Percentiles rank a stretch among this genome's conserved stretches.
These are phyloP conservation scores for Collybia sp. DNA, from an alignment of 768 basidiomycete species.

Conservation along the genomic window DNA sequence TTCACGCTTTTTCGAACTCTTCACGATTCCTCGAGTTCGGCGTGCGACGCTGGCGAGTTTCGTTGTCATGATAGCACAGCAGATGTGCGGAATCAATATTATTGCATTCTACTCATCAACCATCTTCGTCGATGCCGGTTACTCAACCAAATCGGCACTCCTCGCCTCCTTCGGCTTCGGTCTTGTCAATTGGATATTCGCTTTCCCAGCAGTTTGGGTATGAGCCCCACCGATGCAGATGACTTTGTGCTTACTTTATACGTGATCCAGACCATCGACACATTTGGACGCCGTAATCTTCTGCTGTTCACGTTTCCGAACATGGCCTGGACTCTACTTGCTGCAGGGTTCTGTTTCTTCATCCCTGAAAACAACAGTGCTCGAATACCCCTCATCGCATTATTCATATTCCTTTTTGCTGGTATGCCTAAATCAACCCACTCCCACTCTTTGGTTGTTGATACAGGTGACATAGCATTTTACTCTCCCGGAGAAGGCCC, in stretches of 20 bases:
- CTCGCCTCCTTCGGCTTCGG: conserved; percentile 68
- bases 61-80: conserved; percentile 67
- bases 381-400: conserved; percentile 35
- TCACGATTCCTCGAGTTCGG: conserved; percentile 63
- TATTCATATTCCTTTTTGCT: conserved; percentile 40
- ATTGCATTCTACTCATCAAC: conserved; percentile 78
- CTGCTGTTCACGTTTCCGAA: conserved; percentile 76
- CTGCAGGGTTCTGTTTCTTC: conserved; percentile 71
- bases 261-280: conserved; percentile 50
- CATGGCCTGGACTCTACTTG: conserved; percentile 73
- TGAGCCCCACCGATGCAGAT: conserved; percentile 9
- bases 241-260: neutral
- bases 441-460: neutral
- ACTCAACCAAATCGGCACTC: conserved; percentile 49
- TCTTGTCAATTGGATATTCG: conserved; percentile 59
- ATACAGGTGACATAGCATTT: conserved; percentile 33
- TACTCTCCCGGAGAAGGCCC: conserved; percentile 89
- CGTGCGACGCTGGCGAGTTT: conserved; percentile 47
- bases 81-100: conserved; percentile 82
- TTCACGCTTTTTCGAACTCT: conserved; percentile 57
- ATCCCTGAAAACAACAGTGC: conserved; percentile 31
- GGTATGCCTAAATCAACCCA: conserved; percentile 17
- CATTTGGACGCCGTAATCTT: conserved; percentile 74
- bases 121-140: conserved; percentile 63
- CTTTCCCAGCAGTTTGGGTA: conserved; percentile 61